phyloP scores from a whole-genome alignment of 2,329 filamentous ascomycete species.

The Didymellaceae sp. region DNA sequence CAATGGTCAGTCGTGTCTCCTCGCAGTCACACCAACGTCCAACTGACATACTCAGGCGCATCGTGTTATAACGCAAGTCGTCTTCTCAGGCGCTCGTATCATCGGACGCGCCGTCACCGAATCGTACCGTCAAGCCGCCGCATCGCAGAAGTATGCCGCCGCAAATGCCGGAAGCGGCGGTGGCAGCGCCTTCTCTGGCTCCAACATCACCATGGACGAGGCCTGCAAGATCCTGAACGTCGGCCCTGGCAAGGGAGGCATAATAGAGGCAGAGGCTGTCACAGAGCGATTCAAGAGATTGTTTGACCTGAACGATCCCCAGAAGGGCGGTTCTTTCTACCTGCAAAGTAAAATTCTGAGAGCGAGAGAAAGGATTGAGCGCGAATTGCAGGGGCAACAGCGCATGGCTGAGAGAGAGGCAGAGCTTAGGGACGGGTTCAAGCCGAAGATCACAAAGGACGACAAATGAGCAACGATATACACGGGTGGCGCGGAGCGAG shows the following conservation, averaged over 20 bases:
- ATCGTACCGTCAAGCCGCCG: slow-evolving; percentile 93
- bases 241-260: slow-evolving; percentile 79
- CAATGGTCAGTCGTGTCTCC: slow-evolving; percentile 35
- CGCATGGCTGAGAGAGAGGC: slow-evolving; percentile 76
- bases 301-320: slow-evolving; percentile 92
- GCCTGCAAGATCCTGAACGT: slow-evolving; percentile 98
- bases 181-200: slow-evolving; percentile 60
- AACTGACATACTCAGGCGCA: slow-evolving; percentile 71
- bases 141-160: slow-evolving; percentile 80
- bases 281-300: slow-evolving; percentile 90
- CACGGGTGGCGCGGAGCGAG: neutral
- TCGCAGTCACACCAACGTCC: neutral
- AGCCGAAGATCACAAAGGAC: slow-evolving; percentile 90
- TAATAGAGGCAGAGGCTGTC: slow-evolving; percentile 79
- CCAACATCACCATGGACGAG: slow-evolving; percentile 90
- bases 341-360: slow-evolving; percentile 95
- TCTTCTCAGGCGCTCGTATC: slow-evolving; percentile 88
- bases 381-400: slow-evolving; percentile 76
- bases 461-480: slow-evolving; percentile 48
- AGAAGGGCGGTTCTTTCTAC: slow-evolving; percentile 97
- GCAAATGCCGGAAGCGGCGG: slow-evolving; percentile 64
- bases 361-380: slow-evolving; percentile 89
- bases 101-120: slow-evolving; percentile 91
- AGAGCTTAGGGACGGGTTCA: slow-evolving; percentile 85
- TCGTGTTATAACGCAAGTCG: slow-evolving; percentile 91